Evolutionary conservation across 2,329 filamentous ascomycete species (phyloP).

Genomic region (Aureobasidium sp.): DNA sequence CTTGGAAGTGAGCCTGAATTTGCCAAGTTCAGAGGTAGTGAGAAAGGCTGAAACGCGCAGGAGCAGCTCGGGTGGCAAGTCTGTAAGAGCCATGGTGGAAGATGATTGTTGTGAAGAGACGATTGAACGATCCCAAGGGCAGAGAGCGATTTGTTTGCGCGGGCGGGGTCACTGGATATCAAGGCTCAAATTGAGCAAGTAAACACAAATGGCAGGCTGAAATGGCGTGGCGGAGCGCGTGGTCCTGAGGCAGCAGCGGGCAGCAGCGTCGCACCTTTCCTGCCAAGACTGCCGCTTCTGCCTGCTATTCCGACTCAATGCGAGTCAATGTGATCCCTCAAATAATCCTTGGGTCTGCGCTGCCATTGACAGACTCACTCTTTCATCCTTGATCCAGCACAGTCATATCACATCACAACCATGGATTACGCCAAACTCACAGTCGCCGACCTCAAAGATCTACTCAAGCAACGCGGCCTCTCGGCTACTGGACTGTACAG

Average conservation of each 20-base stretch:
- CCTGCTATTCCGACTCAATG: background rate
- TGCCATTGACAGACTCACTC: background rate
- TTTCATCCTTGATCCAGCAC: background rate
- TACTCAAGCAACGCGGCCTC: constrained; percentile 32
- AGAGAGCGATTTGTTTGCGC: background rate
- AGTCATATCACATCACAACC: background rate
- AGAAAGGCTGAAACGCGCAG: constrained; percentile 46
- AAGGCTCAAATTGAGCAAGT: background rate
- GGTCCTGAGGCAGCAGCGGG: constrained; percentile 8
- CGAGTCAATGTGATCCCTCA: background rate
- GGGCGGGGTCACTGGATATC: background rate
- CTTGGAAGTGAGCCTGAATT: constrained; percentile 48
- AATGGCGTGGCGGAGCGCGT: background rate
- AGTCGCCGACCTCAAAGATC: constrained; percentile 30
- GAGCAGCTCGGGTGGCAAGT: constrained; percentile 49
- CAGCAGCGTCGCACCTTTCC: constrained; percentile 10
- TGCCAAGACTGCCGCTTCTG: constrained; percentile 1
- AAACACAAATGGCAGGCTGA: background rate
- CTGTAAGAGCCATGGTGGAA: constrained; percentile 14
- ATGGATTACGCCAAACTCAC: constrained; percentile 33
- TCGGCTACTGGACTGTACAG: constrained; percentile 30
- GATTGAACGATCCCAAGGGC: background rate
- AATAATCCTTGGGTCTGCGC: background rate
- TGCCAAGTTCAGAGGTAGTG: constrained; percentile 46
- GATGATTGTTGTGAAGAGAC: background rate